phyloP scores from a whole-genome alignment of 1,139 yeast species.

The Magnusiomyces paraingens region DNA sequence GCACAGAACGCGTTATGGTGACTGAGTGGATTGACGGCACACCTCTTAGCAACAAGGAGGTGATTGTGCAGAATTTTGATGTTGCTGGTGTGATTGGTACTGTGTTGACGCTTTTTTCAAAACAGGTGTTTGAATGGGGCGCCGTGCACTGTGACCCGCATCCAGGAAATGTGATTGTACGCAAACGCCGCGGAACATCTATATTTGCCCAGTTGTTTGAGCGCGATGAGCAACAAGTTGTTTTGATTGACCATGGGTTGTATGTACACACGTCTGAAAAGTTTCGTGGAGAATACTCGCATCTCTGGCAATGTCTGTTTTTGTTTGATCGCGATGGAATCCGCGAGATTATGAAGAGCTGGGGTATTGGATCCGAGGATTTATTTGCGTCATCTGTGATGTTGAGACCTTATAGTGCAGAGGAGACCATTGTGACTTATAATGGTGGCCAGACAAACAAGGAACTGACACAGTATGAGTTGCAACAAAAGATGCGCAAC shows the following conservation, averaged over 20 bases:
- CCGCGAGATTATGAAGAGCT: conserved; percentile 42
- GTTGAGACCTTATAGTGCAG: conserved; percentile 40
- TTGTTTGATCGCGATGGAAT: conserved; percentile 47
- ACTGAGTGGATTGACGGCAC: conserved; percentile 78
- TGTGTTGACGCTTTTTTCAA: conserved; percentile 52
- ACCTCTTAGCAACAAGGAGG: conserved; percentile 44
- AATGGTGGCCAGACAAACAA: background rate
- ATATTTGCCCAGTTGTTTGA: background rate
- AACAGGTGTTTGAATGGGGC: conserved; percentile 70
- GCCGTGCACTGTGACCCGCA: conserved; percentile 78
- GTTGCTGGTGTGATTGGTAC: conserved; percentile 44
- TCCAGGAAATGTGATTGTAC: conserved; percentile 66
- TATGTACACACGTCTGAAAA: conserved; percentile 48
- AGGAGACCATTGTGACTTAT: background rate
- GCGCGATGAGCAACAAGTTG: conserved; percentile 46
- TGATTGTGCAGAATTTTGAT: conserved; percentile 39
- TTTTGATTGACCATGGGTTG: conserved; percentile 69
- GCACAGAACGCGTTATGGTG: conserved; percentile 49
- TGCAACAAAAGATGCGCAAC: conserved; percentile 35
- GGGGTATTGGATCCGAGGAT: conserved; percentile 73
- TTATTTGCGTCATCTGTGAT: conserved; percentile 55
- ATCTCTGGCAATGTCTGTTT: conserved; percentile 59
- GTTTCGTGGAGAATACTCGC: conserved; percentile 52
- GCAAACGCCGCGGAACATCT: conserved; percentile 32
- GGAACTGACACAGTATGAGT: conserved; percentile 34